Evolutionary conservation across 768 basidiomycete species (phyloP).

Genomic region (Panus rudis): DNA sequence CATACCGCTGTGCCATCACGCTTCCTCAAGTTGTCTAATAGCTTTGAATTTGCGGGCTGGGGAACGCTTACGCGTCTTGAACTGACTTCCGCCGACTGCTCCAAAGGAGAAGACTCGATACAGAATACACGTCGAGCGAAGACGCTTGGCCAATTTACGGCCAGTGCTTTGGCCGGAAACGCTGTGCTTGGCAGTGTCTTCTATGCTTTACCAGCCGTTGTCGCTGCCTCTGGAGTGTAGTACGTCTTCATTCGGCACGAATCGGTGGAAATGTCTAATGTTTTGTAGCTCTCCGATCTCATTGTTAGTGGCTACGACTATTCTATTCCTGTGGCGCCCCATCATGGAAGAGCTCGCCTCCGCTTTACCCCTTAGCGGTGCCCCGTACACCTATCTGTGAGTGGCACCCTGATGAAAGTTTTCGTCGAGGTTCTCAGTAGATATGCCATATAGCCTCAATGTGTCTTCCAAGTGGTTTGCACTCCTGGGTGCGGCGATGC

Average conservation of each 20-base stretch:
- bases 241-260: conserved; percentile 25
- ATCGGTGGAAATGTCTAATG: neutral
- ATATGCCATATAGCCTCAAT: conserved; percentile 42
- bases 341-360: conserved; percentile 69
- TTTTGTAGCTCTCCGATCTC: conserved; percentile 56
- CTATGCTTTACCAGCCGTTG: conserved; percentile 62
- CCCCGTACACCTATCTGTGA: conserved; percentile 65
- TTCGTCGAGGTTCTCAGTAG: conserved; percentile 3
- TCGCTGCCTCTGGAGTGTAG: conserved; percentile 57
- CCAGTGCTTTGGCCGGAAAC: conserved; percentile 61
- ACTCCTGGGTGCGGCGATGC: conserved; percentile 55
- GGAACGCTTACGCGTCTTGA: conserved; percentile 44
- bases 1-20: conserved; percentile 42
- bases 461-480: conserved; percentile 57
- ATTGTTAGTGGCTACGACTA: conserved; percentile 52
- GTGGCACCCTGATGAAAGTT: conserved; percentile 15
- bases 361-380: conserved; percentile 62
- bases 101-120: conserved; percentile 26
- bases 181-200: conserved; percentile 63
- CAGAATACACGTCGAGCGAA: conserved; percentile 22
- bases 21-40: conserved; percentile 52
- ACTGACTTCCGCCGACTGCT: conserved; percentile 37
- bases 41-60: conserved; percentile 73
- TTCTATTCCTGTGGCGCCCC: conserved; percentile 66
- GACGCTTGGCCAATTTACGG: conserved; percentile 57